Evolutionary conservation across 164 flowering plant species (phyloP).

Genomic region (Akebia trifoliata): DNA sequence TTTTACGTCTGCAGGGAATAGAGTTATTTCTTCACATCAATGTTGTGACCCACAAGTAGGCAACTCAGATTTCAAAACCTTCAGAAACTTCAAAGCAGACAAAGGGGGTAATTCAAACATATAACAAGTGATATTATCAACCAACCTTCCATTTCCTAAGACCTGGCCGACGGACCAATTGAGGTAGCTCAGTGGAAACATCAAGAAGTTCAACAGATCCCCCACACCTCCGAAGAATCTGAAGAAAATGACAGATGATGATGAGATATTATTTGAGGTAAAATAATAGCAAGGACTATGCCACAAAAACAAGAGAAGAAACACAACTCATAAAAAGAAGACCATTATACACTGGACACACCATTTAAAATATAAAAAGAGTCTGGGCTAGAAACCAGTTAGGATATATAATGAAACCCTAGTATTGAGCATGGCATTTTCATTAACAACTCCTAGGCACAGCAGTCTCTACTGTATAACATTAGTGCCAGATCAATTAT

Average conservation of each 20-base stretch:
- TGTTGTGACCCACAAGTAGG: too few relatives aligned
- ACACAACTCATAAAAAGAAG: background rate
- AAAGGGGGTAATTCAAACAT: background rate
- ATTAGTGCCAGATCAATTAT: too few relatives aligned
- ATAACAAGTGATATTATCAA: background rate
- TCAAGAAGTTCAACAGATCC: slow-evolving; percentile 89
- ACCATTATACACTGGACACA: background rate
- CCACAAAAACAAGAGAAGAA: background rate
- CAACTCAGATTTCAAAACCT: too few relatives aligned
- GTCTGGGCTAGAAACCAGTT: background rate
- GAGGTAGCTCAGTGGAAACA: slow-evolving; percentile 79
- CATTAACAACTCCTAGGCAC: too few relatives aligned
- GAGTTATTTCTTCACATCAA: too few relatives aligned
- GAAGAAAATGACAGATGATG: slow-evolving; percentile 17
- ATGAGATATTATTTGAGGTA: slow-evolving; percentile 2
- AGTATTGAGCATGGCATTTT: background rate
- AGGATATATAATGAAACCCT: background rate
- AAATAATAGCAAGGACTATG: background rate
- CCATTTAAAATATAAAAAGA: background rate
- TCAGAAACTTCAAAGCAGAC: background rate
- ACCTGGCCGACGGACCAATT: slow-evolving; percentile 82
- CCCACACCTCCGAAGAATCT: slow-evolving; percentile 79
- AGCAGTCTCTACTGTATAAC: too few relatives aligned
- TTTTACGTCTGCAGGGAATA: too few relatives aligned
- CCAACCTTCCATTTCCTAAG: slow-evolving; percentile 89